Percentiles rank a stretch among this genome's conserved stretches.
These are phyloP conservation scores for Peronospora destructor DNA, from an alignment of 352 stramenopile species.

Conservation along the genomic window DNA sequence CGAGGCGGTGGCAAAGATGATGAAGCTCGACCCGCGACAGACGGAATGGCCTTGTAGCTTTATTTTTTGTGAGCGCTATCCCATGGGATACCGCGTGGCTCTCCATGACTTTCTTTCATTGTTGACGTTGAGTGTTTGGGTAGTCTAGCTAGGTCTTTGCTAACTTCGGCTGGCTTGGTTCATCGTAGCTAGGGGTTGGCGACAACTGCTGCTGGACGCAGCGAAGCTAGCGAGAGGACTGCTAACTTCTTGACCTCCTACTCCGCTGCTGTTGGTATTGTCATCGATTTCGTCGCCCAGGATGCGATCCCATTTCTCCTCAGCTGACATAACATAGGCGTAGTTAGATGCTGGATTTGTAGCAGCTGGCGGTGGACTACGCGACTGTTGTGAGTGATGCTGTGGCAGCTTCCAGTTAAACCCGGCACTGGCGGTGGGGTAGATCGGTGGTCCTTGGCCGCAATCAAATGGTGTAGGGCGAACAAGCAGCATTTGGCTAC, in stretches of 20 bases:
- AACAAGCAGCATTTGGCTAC: conserved; percentile 16
- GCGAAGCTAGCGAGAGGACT: conserved; percentile 8
- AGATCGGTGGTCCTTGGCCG: conserved; percentile 7
- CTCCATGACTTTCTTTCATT: no score
- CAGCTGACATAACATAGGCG: conserved; percentile 29
- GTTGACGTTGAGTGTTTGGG: no score
- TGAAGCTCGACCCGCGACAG: no score
- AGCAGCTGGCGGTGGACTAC: conserved; percentile 5
- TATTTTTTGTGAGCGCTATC: no score
- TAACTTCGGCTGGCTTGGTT: conserved; percentile 4
- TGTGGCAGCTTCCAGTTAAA: conserved; percentile 19
- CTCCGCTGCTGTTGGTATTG: conserved; percentile 7
- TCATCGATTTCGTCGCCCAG: conserved; percentile 35
- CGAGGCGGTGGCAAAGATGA: no score
- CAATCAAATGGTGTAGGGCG: conserved; percentile 30
- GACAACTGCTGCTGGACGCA: not conserved
- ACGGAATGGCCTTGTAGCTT: no score
- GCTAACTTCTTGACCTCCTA: conserved; percentile 6
- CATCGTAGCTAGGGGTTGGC: conserved; percentile 12
- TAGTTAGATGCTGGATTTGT: conserved; percentile 14
- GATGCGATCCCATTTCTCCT: conserved; percentile 77
- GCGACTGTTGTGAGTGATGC: conserved; percentile 12
- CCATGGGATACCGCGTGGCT: no score
- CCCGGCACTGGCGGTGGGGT: not conserved
- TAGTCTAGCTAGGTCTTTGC: no score